Percentiles rank a stretch among this genome's conserved stretches.
Evolutionary conservation across 352 stramenopile genomes (phyloP).

Genomic region (Elongisporangium anandrum): DNA sequence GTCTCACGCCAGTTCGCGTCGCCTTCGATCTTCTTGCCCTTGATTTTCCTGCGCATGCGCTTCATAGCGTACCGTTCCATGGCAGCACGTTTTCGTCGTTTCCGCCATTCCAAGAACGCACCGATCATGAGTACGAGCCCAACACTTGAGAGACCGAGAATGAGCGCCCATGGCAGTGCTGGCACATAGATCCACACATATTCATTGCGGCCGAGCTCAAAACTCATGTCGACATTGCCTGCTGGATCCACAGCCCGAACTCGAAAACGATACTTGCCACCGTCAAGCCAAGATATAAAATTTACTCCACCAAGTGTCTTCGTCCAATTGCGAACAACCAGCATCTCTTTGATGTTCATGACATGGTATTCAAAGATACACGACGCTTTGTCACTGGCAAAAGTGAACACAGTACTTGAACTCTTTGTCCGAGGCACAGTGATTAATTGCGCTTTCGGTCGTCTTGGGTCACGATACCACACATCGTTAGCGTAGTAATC

Average conservation of each 20-base stretch:
- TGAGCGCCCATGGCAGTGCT: constrained; percentile 86
- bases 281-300: constrained; percentile 48
- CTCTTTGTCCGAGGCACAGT: constrained; percentile 37
- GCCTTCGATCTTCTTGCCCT: constrained; percentile 63
- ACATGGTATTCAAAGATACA: constrained; percentile 94
- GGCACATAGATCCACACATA: constrained; percentile 92
- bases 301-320: constrained; percentile 39
- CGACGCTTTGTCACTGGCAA: constrained; percentile 84
- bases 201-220: constrained; percentile 84
- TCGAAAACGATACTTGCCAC: constrained; percentile 89
- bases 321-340: constrained; percentile 84
- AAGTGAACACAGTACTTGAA: constrained; percentile 81
- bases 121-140: constrained; percentile 73
- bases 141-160: constrained; percentile 74
- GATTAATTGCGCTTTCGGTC: constrained; percentile 52
- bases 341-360: constrained; percentile 69
- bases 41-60: constrained; percentile 92
- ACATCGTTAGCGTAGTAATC: constrained; percentile 80
- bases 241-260: constrained; percentile 86
- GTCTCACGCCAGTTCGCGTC: constrained; percentile 78
- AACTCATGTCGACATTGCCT: constrained; percentile 90
- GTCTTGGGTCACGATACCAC: constrained; percentile 76
- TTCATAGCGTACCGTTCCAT: constrained; percentile 95
- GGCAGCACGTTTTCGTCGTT: constrained; percentile 84
- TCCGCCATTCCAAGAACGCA: constrained; percentile 89